Percentiles rank a stretch among this genome's conserved stretches.
phyloP scores from a whole-genome alignment of 2,329 filamentous ascomycete species.

The Monilinia fructigena region DNA sequence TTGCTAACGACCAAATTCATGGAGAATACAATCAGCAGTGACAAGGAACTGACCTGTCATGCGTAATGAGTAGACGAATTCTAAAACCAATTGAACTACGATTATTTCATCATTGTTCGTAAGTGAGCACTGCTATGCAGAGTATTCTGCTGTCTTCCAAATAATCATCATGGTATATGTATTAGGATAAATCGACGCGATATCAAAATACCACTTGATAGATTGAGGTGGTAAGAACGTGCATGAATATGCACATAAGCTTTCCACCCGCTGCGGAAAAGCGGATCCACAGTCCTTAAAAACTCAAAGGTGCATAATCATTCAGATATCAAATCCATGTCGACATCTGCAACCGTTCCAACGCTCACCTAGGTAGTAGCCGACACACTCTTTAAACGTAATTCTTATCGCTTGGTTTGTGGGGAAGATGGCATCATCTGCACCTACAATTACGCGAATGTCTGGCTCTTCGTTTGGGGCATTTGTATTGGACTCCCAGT shows the following conservation, averaged over 20 bases:
- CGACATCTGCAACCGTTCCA: background rate
- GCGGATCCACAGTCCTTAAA: background rate
- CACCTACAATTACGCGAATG: background rate
- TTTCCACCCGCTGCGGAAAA: background rate
- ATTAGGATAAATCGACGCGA: background rate
- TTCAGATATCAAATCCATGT: background rate
- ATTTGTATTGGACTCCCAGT: background rate
- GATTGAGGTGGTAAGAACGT: background rate
- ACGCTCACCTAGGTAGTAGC: background rate
- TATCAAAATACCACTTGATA: background rate
- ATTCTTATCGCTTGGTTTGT: background rate
- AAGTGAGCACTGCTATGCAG: background rate
- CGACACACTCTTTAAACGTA: background rate
- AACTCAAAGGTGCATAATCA: background rate
- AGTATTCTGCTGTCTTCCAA: background rate
- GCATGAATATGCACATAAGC: conserved; percentile 45
- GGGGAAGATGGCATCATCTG: background rate
- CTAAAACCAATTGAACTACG: background rate
- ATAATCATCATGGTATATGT: background rate
- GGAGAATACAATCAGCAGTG: background rate
- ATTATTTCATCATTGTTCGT: background rate
- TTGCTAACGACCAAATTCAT: background rate
- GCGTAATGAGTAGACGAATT: background rate
- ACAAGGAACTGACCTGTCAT: background rate
- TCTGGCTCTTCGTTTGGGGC: background rate